Evolutionary conservation across 2,329 filamentous ascomycete species (phyloP).

Genomic region (Paramyrothecium sp.): DNA sequence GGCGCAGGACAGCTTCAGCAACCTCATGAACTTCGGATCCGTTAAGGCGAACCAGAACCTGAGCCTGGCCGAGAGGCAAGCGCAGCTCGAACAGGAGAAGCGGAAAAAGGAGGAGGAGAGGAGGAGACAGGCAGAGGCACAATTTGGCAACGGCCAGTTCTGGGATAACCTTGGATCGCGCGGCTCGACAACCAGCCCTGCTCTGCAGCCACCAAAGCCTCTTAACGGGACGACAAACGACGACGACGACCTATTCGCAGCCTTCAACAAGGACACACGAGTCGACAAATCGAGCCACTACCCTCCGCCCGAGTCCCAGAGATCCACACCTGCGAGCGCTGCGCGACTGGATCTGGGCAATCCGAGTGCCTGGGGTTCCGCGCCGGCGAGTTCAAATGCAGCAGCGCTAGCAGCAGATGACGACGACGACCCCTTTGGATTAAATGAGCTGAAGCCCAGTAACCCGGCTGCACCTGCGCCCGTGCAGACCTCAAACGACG

Average conservation of each 20-base stretch:
- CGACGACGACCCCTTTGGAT: constrained; percentile 87
- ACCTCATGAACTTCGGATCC: constrained; percentile 60
- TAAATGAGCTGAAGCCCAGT: constrained; percentile 59
- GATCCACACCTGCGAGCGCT: constrained; percentile 42
- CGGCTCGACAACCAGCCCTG: constrained; percentile 31
- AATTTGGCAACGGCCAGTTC: constrained; percentile 75
- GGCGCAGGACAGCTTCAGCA: constrained; percentile 73
- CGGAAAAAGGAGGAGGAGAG: constrained; percentile 72
- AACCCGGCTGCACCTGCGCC: constrained; percentile 24
- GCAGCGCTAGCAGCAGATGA: constrained; percentile 50
- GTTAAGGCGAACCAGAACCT: constrained; percentile 67
- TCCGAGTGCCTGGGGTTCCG: constrained; percentile 51
- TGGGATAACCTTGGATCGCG: constrained; percentile 70
- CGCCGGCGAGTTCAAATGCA: constrained; percentile 19
- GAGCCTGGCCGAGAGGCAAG: constrained; percentile 75
- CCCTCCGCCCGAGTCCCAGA: constrained; percentile 48
- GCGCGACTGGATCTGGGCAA: constrained; percentile 49
- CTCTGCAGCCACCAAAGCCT: constrained; percentile 14
- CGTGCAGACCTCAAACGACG: constrained; percentile 46
- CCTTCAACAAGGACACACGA: constrained; percentile 64
- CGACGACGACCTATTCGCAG: constrained; percentile 66
- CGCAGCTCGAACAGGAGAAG: constrained; percentile 63
- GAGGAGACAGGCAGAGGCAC: constrained; percentile 67
- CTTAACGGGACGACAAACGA: constrained; percentile 24
- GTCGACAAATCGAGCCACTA: constrained; percentile 67